Base-by-base conservation (phyloP, 2,329 filamentous ascomycete genomes). In the Arthrobotrys megalospora region DNA sequence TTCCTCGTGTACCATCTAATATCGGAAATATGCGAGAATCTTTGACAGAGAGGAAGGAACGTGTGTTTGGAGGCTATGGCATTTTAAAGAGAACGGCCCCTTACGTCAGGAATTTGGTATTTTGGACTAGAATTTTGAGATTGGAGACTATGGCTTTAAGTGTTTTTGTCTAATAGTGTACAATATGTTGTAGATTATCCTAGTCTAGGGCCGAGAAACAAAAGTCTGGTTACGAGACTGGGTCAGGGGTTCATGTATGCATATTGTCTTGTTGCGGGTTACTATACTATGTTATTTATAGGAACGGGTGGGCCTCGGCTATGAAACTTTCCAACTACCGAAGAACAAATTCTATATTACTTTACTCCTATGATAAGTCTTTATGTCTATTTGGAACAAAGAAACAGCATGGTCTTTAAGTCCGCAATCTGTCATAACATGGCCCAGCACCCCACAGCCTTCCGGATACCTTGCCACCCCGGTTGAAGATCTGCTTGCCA, bases 401-500 rank as follows among this genome's bases (percentile, higher is more conserved):
- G 24, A n/a, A n/a, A n/a, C n/a, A n/a, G n/a, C n/a, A n/a, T n/a
- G n/a, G n/a, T n/a, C n/a, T n/a, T n/a, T n/a, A n/a, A n/a, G n/a
- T n/a, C n/a, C n/a, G n/a, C n/a, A n/a, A n/a, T n/a, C 28, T 14
- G 3, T 48, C 48, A 24, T 14, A 58, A n/a, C 65, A 68, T 6
- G 65, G 50, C 11, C 65, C 65, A 36, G 50, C 32, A 58, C 65
- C 65, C 65, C 65, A 68, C 2, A 16, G 7, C n/a, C 19, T 45
- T 21, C 36, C 48, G 14, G 50, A 12, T 11, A 11, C 11, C n/a
- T 4, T 12, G 24, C 5, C 5, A n/a, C 21, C 34, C 11, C 4
- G 11, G 7, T 28, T 55, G 50, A 68, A 60, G 1, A 34, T 12
- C 24, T 63, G 41, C 45, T 34, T 41, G 19, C 66, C 66, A 11